phyloP scores from a whole-genome alignment of 768 basidiomycete species.

The Macrolepiota albuminosa region DNA sequence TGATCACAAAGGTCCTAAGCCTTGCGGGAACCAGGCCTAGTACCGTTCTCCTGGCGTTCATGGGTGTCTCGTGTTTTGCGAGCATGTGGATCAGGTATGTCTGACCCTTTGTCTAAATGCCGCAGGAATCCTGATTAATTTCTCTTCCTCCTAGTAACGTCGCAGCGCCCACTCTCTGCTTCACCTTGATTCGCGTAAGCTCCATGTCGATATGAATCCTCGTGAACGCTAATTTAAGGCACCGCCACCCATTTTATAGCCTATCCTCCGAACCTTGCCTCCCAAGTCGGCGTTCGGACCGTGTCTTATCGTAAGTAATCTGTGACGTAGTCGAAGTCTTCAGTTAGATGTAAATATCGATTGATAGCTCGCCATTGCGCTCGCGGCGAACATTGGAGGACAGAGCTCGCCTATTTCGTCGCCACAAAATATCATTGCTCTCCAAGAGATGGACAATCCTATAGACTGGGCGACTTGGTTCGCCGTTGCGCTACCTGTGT shows the following conservation, averaged over 20 bases:
- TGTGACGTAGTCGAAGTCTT: background rate
- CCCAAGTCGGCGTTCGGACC: conserved; percentile 84
- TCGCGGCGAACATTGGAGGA: conserved; percentile 98
- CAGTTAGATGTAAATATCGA: background rate
- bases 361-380: conserved; percentile 83
- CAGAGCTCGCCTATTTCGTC: conserved; percentile 97
- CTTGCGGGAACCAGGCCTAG: conserved; percentile 86
- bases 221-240: conserved; percentile 3
- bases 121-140: conserved; percentile 9
- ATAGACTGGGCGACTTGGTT: conserved; percentile 95
- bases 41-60: conserved; percentile 86
- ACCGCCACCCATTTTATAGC: conserved; percentile 40
- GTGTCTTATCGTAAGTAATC: conserved; percentile 77
- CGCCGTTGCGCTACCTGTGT: conserved; percentile 88
- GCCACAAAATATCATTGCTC: conserved; percentile 94
- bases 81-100: conserved; percentile 97
- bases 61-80: conserved; percentile 95
- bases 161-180: conserved; percentile 95
- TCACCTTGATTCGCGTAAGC: conserved; percentile 87
- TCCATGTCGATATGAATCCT: background rate
- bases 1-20: conserved; percentile 87
- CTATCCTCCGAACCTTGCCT: conserved; percentile 88
- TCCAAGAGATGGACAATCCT: conserved; percentile 79
- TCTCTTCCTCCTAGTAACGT: conserved; percentile 63
- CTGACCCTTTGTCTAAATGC: background rate